Evolutionary conservation across 176 grass and related monocot genomes (phyloP), one percentile per base, ranked within the genome.

Genomic region (Lolium rigidum): DNA sequence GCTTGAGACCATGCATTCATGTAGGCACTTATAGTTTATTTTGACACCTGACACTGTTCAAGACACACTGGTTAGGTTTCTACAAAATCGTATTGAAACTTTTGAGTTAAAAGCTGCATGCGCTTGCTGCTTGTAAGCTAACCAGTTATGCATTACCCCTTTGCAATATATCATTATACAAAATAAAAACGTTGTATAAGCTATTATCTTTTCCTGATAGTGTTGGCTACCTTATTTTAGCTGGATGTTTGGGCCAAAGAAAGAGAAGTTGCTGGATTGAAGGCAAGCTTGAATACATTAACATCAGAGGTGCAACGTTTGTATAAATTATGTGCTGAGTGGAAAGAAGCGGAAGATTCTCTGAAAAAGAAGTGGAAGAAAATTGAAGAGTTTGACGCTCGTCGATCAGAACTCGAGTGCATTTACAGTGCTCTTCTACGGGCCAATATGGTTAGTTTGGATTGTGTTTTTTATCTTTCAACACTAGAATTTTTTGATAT

Each of bases 361-460:
- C 83, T 98, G 86, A 98, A 95, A 87, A 98, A 95, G 72, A 98
- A 98, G 84, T 98, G 97, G 97, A 98, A 95, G 82, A 98, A 98
- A 90, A 98, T 98, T 1, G 97, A 98, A 84, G 97, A 94, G 82
- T 95, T 98, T 73, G 96, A 94, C 59, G 88, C 97, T 66, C 90
- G 97, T 74, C 82, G 94, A 88, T 94, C 94, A 79, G 97, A 98
- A 85, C 92, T 98, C 9, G 92, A 98, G 81, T 92, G 81, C 59
- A 93, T 98, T 86, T 98, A 98, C 79, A 91, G 71, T 84, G 88
- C 94, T 88, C 94, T 95, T 92, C 86, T 92, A 59, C 85, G 87
- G 66, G 90, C 91, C 57, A 95, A 94, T 79, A 89, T 90, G 97
- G 97, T 98, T 87, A 88, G 88, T 76, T 35, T 76, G 56, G 35